These are phyloP conservation scores for Cicer cuneatum DNA, from an alignment of 306 rosid genomes.

Conservation along the genomic window DNA sequence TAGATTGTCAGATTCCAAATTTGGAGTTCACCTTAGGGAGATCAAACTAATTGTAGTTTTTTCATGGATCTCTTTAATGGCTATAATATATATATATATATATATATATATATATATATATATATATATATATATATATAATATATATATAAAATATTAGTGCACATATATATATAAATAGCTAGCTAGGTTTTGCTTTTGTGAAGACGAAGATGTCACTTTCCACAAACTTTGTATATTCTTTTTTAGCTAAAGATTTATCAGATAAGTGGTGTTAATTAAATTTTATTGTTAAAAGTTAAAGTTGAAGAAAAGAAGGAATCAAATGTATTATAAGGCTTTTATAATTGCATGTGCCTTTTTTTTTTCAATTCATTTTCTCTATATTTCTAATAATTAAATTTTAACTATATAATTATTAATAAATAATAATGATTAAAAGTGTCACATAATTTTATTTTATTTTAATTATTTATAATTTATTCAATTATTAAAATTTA, in stretches of 20 bases:
- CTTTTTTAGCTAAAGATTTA: constrained; percentile 54
- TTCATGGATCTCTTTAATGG: constrained; percentile 42
- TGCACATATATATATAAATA: constrained; percentile 44
- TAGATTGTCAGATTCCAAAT: constrained; percentile 59
- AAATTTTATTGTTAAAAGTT: constrained; percentile 52
- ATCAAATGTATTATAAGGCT: constrained; percentile 56
- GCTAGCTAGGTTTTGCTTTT: constrained; percentile 48
- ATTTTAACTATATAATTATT: no score
- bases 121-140: no score
- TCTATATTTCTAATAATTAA: constrained; percentile 36
- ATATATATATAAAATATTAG: neutral
- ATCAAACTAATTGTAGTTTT: constrained; percentile 42
- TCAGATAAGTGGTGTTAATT: constrained; percentile 46
- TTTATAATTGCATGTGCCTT: constrained; percentile 25
- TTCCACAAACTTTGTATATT: constrained; percentile 60
- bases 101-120: neutral
- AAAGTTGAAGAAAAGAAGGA: constrained; percentile 63
- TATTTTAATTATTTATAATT: no score
- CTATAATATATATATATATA: neutral
- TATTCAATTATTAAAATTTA: no score
- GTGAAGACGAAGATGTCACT: constrained; percentile 52
- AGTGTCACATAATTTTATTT: no score
- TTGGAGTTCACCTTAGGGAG: constrained; percentile 80
- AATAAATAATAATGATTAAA: no score
- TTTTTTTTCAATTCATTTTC: constrained; percentile 20